phyloP scores from a whole-genome alignment of 139 green algal genomes.

The Limnomonas spitsbergensis region DNA sequence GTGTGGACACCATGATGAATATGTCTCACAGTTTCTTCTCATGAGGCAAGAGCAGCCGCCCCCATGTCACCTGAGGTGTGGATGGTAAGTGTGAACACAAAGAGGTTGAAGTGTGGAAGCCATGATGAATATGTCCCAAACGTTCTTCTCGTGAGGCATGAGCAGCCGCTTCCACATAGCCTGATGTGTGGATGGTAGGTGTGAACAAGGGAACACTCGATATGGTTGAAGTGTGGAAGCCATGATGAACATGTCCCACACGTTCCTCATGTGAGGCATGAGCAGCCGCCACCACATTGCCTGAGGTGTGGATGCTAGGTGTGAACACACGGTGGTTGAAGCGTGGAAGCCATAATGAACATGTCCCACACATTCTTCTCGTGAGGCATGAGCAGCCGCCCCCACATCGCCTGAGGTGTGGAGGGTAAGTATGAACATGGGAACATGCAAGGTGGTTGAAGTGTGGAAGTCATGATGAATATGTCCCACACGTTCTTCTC shows the following conservation, averaged over 20 bases:
- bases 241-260: conserved; percentile 48
- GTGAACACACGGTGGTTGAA: too few relatives aligned
- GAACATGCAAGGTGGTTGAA: too few relatives aligned
- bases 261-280: not conserved
- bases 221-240: too few relatives aligned
- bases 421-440: too few relatives aligned
- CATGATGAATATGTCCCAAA: conserved; percentile 48
- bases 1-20: conserved; percentile 39
- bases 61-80: not conserved
- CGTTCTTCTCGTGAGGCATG: conserved; percentile 10
- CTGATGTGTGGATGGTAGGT: not conserved
- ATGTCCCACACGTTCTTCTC: conserved; percentile 39
- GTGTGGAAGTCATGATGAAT: conserved; percentile 39
- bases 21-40: conserved; percentile 37
- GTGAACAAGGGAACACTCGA: too few relatives aligned
- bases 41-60: not conserved
- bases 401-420: not conserved
- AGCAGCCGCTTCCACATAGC: not conserved
- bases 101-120: too few relatives aligned
- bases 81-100: too few relatives aligned
- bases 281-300: not conserved
- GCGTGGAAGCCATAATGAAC: conserved; percentile 39
- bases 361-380: conserved; percentile 39
- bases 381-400: not conserved
- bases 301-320: not conserved